Base-by-base conservation (phyloP, 140 eudicot genomes). In the Bidens hawaiensis region DNA sequence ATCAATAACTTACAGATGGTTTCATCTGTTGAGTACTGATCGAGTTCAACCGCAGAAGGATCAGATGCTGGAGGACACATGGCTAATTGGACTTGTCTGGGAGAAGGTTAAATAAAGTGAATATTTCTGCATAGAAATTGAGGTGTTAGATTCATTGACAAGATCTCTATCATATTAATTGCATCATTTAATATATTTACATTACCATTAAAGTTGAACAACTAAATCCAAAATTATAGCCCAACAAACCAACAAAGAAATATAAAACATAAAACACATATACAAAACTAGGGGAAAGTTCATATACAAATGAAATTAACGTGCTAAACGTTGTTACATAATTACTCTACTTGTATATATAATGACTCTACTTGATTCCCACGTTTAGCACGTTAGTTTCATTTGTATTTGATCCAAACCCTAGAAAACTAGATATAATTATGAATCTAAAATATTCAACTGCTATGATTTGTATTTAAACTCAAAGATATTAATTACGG, bases 51-150 rank as follows among this genome's bases (percentile, higher is more conserved):
- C 10, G 66, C 66, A 50, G 82, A 73, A 17, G 67, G 51, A 56
- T 41, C 6, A 48, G 71, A 19, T 13, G 83, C 68, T 48, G 86
- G 84, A 68, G 86, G 89, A 79, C 84, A 79, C 96, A 87, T 81
- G 62, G 65, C 23, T 19, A 47, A 42, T 27, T 33, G 27, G 27
- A 21, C 34, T 46, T 62, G 47, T 17, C 63, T 48, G 34, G 53
- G 59, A 47, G 68, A 28, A 25, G 30, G 15, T 21, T 22, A 40
- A 42, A 23, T 11, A 28, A 24, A 50, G 38, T 0, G 10, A 53
- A 23, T 51, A 33, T 65, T 56, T 57, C 74, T 74, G 19, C 74
- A 65, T 15, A 18, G 24, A 46, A 34, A 58, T 57, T 0, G 16
- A 55, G 33, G 52, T 25, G 68, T 73, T 8, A 65, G 64, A 38